Percentiles rank a stretch among this genome's conserved stretches.
These are phyloP conservation scores for Aspergillus avenaceus DNA, from an alignment of 495 filamentous ascomycete genomes.

Conservation along the genomic window DNA sequence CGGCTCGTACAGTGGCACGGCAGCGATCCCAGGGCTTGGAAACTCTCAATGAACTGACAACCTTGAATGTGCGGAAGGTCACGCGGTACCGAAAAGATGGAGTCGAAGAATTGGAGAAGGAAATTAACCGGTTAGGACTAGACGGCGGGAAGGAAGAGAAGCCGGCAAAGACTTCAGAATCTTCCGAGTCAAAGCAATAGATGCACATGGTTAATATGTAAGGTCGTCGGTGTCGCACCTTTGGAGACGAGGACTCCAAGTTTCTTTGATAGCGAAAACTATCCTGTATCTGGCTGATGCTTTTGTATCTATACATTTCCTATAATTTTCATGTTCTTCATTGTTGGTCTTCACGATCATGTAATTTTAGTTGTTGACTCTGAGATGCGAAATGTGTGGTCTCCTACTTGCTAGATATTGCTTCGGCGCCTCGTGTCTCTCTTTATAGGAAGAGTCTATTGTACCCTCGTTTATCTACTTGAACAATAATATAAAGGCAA, in stretches of 20 bases:
- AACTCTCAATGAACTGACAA: conserved; percentile 63
- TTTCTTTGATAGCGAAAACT: neutral
- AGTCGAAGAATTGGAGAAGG: conserved; percentile 58
- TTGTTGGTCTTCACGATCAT: conserved; percentile 2
- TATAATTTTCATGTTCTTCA: neutral
- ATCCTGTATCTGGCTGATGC: neutral
- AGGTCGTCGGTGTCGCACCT: neutral
- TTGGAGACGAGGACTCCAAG: too few species aligned
- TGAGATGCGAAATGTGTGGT: neutral
- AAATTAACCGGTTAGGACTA: conserved; percentile 60
- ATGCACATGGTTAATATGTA: neutral
- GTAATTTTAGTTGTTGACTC: conserved; percentile 16
- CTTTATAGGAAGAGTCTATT: too few species aligned
- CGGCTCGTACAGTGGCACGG: conserved; percentile 70
- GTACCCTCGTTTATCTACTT: too few species aligned
- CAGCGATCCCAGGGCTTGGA: conserved; percentile 48
- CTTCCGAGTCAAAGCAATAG: conserved; percentile 5
- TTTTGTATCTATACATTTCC: conserved; percentile 2
- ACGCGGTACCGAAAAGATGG: conserved; percentile 70
- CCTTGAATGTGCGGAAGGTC: conserved; percentile 78
- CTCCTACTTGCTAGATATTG: neutral
- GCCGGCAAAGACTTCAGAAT: conserved; percentile 2
- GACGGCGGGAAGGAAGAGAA: conserved; percentile 11
- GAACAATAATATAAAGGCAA: too few species aligned
- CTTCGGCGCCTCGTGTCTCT: neutral